Evolutionary conservation across 345 rosid genomes (phyloP).

Genomic region (Pugionium dolabratum): DNA sequence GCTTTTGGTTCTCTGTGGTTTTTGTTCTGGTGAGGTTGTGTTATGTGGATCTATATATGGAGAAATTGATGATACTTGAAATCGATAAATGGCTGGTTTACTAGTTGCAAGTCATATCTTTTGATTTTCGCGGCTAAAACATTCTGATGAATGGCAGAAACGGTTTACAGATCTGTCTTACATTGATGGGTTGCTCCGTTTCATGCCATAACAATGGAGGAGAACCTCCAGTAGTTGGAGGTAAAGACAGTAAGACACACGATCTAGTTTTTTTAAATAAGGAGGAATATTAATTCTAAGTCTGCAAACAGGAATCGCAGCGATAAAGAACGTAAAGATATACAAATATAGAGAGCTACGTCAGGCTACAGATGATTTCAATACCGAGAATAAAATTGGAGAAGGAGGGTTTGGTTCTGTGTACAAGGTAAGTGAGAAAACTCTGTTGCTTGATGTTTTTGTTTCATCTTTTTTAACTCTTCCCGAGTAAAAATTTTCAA

Average conservation of each 20-base stretch:
- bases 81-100: background rate
- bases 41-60: background rate
- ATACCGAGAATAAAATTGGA: constrained; percentile 30
- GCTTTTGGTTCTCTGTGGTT: background rate
- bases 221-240: background rate
- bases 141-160: background rate
- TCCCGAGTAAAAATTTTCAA: constrained; percentile 12
- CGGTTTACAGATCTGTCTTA: background rate
- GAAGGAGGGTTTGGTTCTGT: constrained; percentile 98
- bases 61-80: background rate
- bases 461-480: constrained; percentile 11
- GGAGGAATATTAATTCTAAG: too few relatives aligned
- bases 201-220: background rate
- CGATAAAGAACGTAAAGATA: background rate
- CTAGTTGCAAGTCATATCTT: background rate
- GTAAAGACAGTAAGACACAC: background rate
- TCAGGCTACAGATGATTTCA: background rate
- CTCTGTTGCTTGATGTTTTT: constrained; percentile 11
- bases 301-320: background rate
- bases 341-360: background rate
- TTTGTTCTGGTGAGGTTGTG: too few relatives aligned
- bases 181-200: background rate
- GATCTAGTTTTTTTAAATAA: background rate
- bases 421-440: constrained; percentile 57
- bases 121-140: background rate